A percentile compares a stretch with the other conserved stretches of the same genome.
These are phyloP conservation scores for Coemansia sp. DNA, from an alignment of 192 early-diverging fungal genomes.

Conservation along the genomic window DNA sequence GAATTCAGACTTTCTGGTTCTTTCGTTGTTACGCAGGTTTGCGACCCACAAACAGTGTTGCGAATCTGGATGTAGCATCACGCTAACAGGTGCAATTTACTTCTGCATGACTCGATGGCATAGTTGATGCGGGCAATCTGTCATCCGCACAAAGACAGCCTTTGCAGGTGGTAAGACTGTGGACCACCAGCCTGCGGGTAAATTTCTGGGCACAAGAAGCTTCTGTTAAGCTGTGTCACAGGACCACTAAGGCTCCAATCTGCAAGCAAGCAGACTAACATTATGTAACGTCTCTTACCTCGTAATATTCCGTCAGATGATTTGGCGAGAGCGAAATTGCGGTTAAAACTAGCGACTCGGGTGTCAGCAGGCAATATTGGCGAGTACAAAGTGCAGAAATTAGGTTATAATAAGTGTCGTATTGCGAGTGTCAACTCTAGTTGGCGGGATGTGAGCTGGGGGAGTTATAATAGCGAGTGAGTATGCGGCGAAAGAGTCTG, in stretches of 20 bases:
- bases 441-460: too few relatives aligned
- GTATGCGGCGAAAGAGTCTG: too few relatives aligned
- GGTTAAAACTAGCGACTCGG: neutral
- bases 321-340: neutral
- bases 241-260: neutral
- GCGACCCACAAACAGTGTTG: neutral
- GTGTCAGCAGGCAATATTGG: neutral
- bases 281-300: neutral
- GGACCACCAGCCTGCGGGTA: neutral
- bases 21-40: neutral
- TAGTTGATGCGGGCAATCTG: constrained; percentile 1
- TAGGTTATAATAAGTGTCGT: too few relatives aligned
- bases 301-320: neutral
- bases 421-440: too few relatives aligned
- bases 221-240: neutral
- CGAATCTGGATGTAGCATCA: neutral
- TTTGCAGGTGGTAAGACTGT: neutral
- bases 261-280: neutral
- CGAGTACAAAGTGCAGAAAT: neutral
- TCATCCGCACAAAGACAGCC: constrained; percentile 2
- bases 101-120: neutral
- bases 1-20: neutral
- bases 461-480: too few relatives aligned
- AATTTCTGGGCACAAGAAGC: neutral
- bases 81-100: neutral